Percentiles rank a stretch among this genome's conserved stretches.
Evolutionary conservation across 768 basidiomycete species (phyloP).

Genomic region (Pulveroboletus frians): DNA sequence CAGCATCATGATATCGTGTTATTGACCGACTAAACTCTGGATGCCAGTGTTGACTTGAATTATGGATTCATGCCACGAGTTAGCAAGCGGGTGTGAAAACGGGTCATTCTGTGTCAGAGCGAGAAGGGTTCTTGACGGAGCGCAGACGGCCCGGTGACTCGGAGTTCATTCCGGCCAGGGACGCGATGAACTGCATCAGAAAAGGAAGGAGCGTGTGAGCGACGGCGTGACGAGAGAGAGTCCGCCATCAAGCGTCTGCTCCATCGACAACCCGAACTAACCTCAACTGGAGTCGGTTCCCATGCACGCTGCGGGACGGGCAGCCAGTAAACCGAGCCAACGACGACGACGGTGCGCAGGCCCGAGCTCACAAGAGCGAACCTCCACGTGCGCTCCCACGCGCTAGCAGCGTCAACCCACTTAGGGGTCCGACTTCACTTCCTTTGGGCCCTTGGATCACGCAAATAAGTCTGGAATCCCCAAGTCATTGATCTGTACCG

Average conservation of each 20-base stretch:
- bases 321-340: not conserved
- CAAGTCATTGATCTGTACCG: constrained; percentile 28
- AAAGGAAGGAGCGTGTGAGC: constrained; percentile 21
- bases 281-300: constrained; percentile 4
- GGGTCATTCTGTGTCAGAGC: not conserved
- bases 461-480: constrained; percentile 29
- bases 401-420: constrained; percentile 25
- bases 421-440: constrained; percentile 27
- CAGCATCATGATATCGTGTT: no score
- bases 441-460: constrained; percentile 21
- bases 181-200: constrained; percentile 7
- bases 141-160: constrained; percentile 13
- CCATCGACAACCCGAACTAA: constrained; percentile 2
- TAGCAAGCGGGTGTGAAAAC: not conserved
- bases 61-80: not conserved
- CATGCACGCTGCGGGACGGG: constrained; percentile 2
- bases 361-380: not conserved
- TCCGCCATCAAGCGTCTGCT: not conserved
- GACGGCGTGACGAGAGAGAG: constrained; percentile 17
- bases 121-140: not conserved
- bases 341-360: constrained; percentile 5
- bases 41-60: no score
- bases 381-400: constrained; percentile 24
- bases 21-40: no score
- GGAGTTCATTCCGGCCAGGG: constrained; percentile 13